Evolutionary conservation across 441 rosid species (phyloP), one percentile per base, ranked within the genome.

Genomic region (Erodium chrysanthum): DNA sequence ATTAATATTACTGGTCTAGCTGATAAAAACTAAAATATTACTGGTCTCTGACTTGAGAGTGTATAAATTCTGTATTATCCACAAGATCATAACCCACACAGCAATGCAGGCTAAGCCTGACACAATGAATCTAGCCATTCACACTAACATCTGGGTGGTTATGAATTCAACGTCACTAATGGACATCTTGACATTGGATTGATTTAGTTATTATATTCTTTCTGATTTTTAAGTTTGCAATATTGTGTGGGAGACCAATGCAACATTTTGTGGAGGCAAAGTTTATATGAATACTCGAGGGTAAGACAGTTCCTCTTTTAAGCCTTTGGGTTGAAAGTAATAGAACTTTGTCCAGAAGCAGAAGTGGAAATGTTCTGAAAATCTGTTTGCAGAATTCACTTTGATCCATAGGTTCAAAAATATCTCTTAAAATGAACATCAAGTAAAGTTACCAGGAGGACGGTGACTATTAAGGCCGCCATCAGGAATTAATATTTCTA

Each of bases 401-500:
- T 21, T 58, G n/a, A 58, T 22, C 7, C 62, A 21, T 21, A 58
- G 62, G 62, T 58, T 59, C 33, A 59, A 21, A 59, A 59, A 20
- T 20, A 18, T 21, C 61, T 50, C 22, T 20, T 56, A 56, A 56
- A 9, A 60, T 5, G 33, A 60, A 60, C 17, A 18, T 66, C 58
- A 68, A 23, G 20, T 27, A 66, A 64, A 54, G 58, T 74, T 81
- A 91, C 98, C 97, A 65, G 84, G 78, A 70, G 80, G 76, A 18
- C 78, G 82, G 58, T 72, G 91, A 65, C 75, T 75, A 79, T 84
- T 89, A 67, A 89, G 88, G 71, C 96, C 91, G 60, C 85, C 86
- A 76, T 84, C 82, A 68, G 97, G 98, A 69, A 91, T 78, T 70
- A 94, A 77, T 70, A 86, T 85, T 86, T 94, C 97, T 69, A 94